These are phyloP conservation scores for Penicillium flavigenum DNA, from an alignment of 495 filamentous ascomycete species.

Conservation along the genomic window DNA sequence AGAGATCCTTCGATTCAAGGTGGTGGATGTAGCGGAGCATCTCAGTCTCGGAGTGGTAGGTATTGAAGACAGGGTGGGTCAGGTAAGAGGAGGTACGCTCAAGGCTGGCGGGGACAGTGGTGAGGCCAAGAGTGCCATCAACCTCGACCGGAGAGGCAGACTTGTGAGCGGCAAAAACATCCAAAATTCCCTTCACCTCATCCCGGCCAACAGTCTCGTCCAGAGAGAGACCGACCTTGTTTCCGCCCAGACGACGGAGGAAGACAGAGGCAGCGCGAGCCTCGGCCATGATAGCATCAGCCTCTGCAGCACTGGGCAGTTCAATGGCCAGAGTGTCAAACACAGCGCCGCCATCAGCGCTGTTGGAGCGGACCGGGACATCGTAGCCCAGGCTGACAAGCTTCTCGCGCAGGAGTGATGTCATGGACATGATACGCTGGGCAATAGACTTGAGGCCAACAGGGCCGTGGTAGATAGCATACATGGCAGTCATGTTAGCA, in stretches of 20 bases:
- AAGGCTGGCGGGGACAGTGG: conserved; percentile 57
- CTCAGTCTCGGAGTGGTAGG: conserved; percentile 94
- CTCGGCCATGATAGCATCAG: conserved; percentile 29
- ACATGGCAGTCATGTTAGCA: conserved; percentile 97
- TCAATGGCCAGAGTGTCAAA: conserved; percentile 84
- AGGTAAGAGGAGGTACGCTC: conserved; percentile 75
- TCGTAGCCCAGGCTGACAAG: conserved; percentile 65
- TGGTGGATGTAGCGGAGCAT: conserved; percentile 93
- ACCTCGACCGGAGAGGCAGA: conserved; percentile 36
- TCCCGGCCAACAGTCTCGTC: conserved; percentile 68
- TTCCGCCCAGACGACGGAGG: conserved; percentile 59
- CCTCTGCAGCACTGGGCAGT: conserved; percentile 42
- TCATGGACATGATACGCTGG: conserved; percentile 67
- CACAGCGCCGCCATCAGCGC: conserved; percentile 49
- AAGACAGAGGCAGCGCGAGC: conserved; percentile 59
- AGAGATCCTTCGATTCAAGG: conserved; percentile 93
- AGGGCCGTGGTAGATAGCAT: conserved; percentile 96
- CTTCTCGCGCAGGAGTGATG: conserved; percentile 66
- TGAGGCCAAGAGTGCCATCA: conserved; percentile 47
- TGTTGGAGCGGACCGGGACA: conserved; percentile 55
- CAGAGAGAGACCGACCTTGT: conserved; percentile 64
- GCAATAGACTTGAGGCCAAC: conserved; percentile 83
- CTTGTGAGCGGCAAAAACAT: conserved; percentile 52
- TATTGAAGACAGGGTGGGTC: conserved; percentile 95
- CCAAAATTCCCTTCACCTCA: conserved; percentile 60